Percentiles rank a stretch among this genome's conserved stretches.
Evolutionary conservation across 2,329 filamentous ascomycete species (phyloP).

Genomic region (Dactylellina drechsleri): DNA sequence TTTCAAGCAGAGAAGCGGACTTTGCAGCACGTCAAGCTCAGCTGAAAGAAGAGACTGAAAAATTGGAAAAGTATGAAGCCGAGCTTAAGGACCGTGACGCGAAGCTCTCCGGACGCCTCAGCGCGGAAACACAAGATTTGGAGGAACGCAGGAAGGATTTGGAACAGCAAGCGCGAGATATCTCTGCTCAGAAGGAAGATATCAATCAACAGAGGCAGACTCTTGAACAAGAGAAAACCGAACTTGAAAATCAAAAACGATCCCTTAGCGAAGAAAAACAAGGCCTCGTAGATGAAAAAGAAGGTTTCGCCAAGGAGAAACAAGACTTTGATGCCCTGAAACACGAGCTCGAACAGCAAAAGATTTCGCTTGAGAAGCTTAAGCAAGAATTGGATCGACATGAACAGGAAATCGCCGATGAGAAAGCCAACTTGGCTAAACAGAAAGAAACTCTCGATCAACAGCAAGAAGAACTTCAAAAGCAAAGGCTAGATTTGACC

Average conservation of each 20-base stretch:
- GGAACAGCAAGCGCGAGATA: background rate
- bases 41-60: slow-evolving; percentile 14
- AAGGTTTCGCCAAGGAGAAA: slow-evolving; percentile 5
- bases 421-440: slow-evolving; percentile 14
- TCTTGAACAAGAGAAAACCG: slow-evolving; percentile 8
- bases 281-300: background rate
- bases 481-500: slow-evolving; percentile 8
- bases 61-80: background rate
- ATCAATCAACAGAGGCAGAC: slow-evolving; percentile 5
- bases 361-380: slow-evolving; percentile 2
- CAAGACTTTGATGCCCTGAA: slow-evolving; percentile 5
- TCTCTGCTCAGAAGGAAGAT: slow-evolving; percentile 4
- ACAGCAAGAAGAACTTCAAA: slow-evolving; percentile 24
- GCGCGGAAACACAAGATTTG: slow-evolving; percentile 9
- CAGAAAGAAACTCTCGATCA: slow-evolving; percentile 11
- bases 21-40: slow-evolving; percentile 14
- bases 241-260: slow-evolving; percentile 4
- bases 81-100: slow-evolving; percentile 28
- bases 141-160: slow-evolving; percentile 10
- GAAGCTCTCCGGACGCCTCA: slow-evolving; percentile 6
- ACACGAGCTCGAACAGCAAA: slow-evolving; percentile 21
- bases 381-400: slow-evolving; percentile 26
- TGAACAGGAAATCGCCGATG: slow-evolving; percentile 10
- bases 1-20: slow-evolving; percentile 14
- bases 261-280: slow-evolving; percentile 8